These are phyloP conservation scores for Phaeosphaeria sp. DNA, from an alignment of 2,329 filamentous ascomycete species.

Conservation along the genomic window DNA sequence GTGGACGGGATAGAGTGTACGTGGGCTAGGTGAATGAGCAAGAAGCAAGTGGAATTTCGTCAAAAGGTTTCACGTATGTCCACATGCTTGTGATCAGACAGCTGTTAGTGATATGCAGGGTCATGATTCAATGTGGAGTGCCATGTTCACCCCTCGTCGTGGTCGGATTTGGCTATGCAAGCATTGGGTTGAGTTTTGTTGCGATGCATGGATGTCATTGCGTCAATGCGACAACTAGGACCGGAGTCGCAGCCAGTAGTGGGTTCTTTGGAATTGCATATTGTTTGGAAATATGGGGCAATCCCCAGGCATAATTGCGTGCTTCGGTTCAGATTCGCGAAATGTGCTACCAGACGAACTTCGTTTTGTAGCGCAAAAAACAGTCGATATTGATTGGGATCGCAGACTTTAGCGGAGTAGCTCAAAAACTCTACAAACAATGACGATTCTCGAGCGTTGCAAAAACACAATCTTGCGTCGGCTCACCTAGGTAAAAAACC, in stretches of 20 bases:
- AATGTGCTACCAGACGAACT: background rate
- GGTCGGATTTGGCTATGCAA: background rate
- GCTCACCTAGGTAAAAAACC: too few relatives aligned
- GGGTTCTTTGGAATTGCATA: slow-evolving; percentile 4
- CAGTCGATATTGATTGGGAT: background rate
- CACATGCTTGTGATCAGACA: background rate
- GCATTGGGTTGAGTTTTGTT: slow-evolving; percentile 9
- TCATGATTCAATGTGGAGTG: background rate
- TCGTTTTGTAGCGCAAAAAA: background rate
- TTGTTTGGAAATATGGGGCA: background rate
- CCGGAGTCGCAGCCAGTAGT: slow-evolving; percentile 11
- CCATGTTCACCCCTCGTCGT: background rate
- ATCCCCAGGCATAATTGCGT: slow-evolving; percentile 1
- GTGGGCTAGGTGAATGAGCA: background rate
- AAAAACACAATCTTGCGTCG: too few relatives aligned
- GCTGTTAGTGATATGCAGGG: background rate
- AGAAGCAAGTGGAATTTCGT: background rate
- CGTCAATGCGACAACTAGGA: slow-evolving; percentile 20
- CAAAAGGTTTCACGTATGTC: background rate
- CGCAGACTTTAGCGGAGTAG: too few relatives aligned
- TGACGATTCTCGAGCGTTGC: too few relatives aligned
- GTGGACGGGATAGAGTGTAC: background rate
- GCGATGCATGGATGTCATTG: slow-evolving; percentile 26
- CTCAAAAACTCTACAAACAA: too few relatives aligned
- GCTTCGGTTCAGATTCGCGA: background rate